Evolutionary conservation across 139 green algal genomes (phyloP).

Genomic region (Eudorina sp.): DNA sequence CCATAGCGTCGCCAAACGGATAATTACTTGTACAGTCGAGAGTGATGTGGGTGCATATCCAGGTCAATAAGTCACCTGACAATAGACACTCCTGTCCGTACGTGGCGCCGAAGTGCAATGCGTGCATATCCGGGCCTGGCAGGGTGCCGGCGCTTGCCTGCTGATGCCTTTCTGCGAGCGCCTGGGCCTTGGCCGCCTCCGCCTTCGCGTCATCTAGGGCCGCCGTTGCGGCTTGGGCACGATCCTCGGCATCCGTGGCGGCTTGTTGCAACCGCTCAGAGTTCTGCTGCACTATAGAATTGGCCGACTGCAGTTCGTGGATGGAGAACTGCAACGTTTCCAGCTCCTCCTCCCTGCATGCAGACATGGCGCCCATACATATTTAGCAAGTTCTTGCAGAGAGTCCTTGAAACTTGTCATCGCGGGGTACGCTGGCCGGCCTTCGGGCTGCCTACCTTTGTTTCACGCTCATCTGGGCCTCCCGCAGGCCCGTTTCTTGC

Average conservation of each 20-base stretch:
- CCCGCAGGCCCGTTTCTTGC: slow-evolving; percentile 23
- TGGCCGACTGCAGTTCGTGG: slow-evolving; percentile 15
- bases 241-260: slow-evolving; percentile 6
- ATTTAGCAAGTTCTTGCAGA: too few relatives aligned
- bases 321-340: slow-evolving; percentile 52
- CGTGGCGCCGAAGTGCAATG: too few relatives aligned
- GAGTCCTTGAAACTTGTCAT: too few relatives aligned
- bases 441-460: slow-evolving; percentile 41
- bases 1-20: too few relatives aligned
- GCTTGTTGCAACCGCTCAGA: neutral
- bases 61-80: too few relatives aligned
- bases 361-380: neutral
- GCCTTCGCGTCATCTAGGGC: slow-evolving; percentile 46
- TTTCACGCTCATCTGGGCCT: slow-evolving; percentile 29
- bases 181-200: slow-evolving; percentile 50
- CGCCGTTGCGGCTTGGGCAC: slow-evolving; percentile 26
- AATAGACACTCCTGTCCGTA: too few relatives aligned
- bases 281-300: neutral
- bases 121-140: too few relatives aligned
- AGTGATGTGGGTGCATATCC: too few relatives aligned
- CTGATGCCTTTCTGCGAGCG: slow-evolving; percentile 56
- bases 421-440: too few relatives aligned
- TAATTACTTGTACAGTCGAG: too few relatives aligned
- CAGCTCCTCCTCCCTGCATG: slow-evolving; percentile 61
- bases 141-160: slow-evolving; percentile 51